Percentiles rank a stretch among this genome's conserved stretches.
Evolutionary conservation across 1,284 basidiomycete species (phyloP).

Genomic region (Naganishia cerealis): DNA sequence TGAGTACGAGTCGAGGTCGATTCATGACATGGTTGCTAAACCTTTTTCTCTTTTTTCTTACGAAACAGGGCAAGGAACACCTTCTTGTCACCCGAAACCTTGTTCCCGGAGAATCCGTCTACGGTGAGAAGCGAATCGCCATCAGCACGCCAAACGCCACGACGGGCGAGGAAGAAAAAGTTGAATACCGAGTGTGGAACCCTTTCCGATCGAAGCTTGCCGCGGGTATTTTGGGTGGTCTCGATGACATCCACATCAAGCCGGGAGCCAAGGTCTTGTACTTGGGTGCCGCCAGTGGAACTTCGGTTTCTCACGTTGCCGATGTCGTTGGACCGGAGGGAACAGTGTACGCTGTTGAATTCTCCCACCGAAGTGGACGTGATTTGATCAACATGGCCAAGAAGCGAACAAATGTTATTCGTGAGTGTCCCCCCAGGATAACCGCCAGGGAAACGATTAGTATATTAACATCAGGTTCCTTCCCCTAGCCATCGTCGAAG

Average conservation of each 20-base stretch:
- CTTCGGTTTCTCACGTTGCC: constrained; percentile 96
- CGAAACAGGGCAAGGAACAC: constrained; percentile 71
- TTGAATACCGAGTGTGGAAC: constrained; percentile 99
- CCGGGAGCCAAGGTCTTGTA: constrained; percentile 97
- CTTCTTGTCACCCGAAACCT: constrained; percentile 97
- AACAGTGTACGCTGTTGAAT: constrained; percentile 96
- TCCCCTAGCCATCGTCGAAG: constrained; percentile 83
- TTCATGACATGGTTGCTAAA: not conserved
- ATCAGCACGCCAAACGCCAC: constrained; percentile 68
- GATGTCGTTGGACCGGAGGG: constrained; percentile 98
- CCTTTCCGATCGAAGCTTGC: constrained; percentile 97
- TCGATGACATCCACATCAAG: constrained; percentile 89
- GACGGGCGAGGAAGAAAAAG: constrained; percentile 70
- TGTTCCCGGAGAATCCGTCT: constrained; percentile 94
- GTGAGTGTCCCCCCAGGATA: constrained; percentile 59
- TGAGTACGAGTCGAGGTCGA: constrained; percentile 41
- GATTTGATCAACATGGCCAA: constrained; percentile 99
- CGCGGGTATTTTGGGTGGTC: constrained; percentile 91
- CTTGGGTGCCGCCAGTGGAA: constrained; percentile 94
- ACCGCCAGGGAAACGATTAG: constrained; percentile 15
- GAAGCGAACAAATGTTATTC: constrained; percentile 98
- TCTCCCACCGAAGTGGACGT: constrained; percentile 92
- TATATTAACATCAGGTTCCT: not conserved
- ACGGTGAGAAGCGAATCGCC: constrained; percentile 94
- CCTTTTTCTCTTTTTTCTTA: not conserved